Base-by-base conservation (phyloP, 352 stramenopile species). In the Globisporangium lucens region DNA sequence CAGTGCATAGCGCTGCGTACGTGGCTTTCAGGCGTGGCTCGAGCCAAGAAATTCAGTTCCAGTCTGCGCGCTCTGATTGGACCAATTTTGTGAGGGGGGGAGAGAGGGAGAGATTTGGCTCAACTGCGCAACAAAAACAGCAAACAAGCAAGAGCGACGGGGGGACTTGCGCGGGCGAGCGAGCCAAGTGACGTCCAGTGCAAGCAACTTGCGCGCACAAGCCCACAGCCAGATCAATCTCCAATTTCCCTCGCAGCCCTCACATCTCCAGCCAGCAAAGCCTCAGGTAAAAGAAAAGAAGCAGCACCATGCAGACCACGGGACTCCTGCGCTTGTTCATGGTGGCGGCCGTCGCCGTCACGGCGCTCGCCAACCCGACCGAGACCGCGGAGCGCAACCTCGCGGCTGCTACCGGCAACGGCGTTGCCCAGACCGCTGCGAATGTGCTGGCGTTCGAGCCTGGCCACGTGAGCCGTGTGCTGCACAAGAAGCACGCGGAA, bases 221-320 rank as follows among this genome's bases (percentile, higher is more conserved):
- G 33, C 27, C 56, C 20, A 10, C 33, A 43, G 56, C 8, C 33
- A 24, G 33, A 36, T 80, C 80, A 88, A 86, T 80, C 78, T 77
- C 70, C 68, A 88, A 86, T 86, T 88, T 66, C 60, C 66, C 56
- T 56, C 66, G 66, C 53, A n/a, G 56, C 22, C 58, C 57, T 17
- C 52, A 67, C 65, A 27, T 41, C 64, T 56, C 47, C 64, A 72
- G 56, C 68, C 68, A 59, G 33, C 56, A 73, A 9, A 57, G 61
- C 27, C 43, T 47, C 66, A 46, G n/a, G 63, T 58, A 43, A 15
- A 59, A 59, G 27, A 52, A 35, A 20, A 57, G 27, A 24, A 46
- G 20, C 46, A 61, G 2, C 35, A 79, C 17, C n/a, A 93, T 93
- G 85, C 79, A 77, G 65, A 83, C 85, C 64, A 78, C 77, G 27